A percentile compares a stretch with the other conserved stretches of the same genome.
These are phyloP conservation scores for Hygrophorus pudorinus DNA, from an alignment of 768 basidiomycete genomes.

Conservation along the genomic window DNA sequence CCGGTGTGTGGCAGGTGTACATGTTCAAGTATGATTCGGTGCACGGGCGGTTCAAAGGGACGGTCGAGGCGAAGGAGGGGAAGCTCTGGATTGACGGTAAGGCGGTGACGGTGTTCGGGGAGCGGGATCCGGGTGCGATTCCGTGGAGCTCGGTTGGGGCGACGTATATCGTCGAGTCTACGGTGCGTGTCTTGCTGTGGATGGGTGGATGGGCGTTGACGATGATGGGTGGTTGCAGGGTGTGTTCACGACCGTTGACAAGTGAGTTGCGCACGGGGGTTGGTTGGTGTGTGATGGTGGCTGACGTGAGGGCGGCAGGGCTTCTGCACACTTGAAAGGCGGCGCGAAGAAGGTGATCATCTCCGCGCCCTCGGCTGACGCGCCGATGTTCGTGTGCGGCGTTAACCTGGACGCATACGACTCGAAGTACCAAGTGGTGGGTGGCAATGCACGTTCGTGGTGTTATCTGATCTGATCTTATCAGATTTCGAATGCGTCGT, in stretches of 20 bases:
- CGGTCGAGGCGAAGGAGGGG: conserved; percentile 72
- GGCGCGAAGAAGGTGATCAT: conserved; percentile 99
- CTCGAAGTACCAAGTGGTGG: conserved; percentile 73
- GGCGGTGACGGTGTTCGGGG: conserved; percentile 65
- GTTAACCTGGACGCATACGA: conserved; percentile 95
- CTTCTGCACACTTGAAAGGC: conserved; percentile 88
- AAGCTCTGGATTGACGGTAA: conserved; percentile 85
- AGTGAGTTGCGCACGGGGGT: conserved; percentile 30
- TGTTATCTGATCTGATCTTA: neutral
- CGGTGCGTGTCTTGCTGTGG: conserved; percentile 38
- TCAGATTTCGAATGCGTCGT: conserved; percentile 95
- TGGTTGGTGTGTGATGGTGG: conserved; percentile 7
- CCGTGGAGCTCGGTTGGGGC: conserved; percentile 75
- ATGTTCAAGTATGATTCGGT: conserved; percentile 98
- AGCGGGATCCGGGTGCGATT: conserved; percentile 83
- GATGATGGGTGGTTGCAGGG: conserved; percentile 42
- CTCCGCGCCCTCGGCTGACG: conserved; percentile 96
- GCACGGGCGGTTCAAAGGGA: conserved; percentile 86
- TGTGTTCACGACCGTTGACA: conserved; percentile 95
- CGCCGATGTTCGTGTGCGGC: conserved; percentile 90
- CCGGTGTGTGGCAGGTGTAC: conserved; percentile 75
- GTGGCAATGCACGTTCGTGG: conserved; percentile 20
- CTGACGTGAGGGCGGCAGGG: conserved; percentile 44
- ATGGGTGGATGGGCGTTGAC: no score
- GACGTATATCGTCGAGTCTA: conserved; percentile 93